Evolutionary conservation across 2,329 filamentous ascomycete genomes (phyloP), one percentile per base, ranked within the genome.

Genomic region (Graphiopsis chlorocephala): DNA sequence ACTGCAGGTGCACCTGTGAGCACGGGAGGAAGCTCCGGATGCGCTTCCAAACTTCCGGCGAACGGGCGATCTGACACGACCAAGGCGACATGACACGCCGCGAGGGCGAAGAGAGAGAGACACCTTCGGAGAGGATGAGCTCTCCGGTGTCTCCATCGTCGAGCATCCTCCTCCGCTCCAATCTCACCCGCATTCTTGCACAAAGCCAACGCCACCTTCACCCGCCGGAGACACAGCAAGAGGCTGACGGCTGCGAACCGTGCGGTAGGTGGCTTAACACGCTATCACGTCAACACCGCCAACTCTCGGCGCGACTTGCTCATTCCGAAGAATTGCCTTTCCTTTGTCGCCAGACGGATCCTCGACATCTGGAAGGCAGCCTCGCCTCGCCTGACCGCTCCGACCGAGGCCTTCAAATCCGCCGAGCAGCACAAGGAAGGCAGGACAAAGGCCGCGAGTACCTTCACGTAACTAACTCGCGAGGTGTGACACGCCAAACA

Each of bases 231-330:
- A 31, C 45, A 20, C 11, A 11, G 26, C 50, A n/a, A 53, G 50
- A 53, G 28, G 17, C 50, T 53, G 26, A 35, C 53, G 26, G 53
- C 29, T 6, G 23, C 1, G 14, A 23, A 25, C 53, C 53, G 29
- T 56, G 53, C 28, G 28, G 26, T 28, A 33, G 15, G 17, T 55
- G 52, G 29, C 53, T 38, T 38, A 12, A 56, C 23, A 17, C 25
- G 28, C 20, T 26, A 56, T 56, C 53, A 38, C 53, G 53, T 56
- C 53, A 38, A 56, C 53, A 56, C 47, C 47, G 31, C 23, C 53
- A 38, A 56, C 53, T 56, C 53, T 56, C 53, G 53, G 53, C 53
- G 53, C 29, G n/a, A 56, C 29, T 38, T 56, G 31, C 53, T 56
- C n/a, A 17, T 25, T 56, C 53, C 53, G 53, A 38, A 56, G 53